Evolutionary conservation across 2,329 filamentous ascomycete species (phyloP).

Genomic region (Colletotrichum australisinense): DNA sequence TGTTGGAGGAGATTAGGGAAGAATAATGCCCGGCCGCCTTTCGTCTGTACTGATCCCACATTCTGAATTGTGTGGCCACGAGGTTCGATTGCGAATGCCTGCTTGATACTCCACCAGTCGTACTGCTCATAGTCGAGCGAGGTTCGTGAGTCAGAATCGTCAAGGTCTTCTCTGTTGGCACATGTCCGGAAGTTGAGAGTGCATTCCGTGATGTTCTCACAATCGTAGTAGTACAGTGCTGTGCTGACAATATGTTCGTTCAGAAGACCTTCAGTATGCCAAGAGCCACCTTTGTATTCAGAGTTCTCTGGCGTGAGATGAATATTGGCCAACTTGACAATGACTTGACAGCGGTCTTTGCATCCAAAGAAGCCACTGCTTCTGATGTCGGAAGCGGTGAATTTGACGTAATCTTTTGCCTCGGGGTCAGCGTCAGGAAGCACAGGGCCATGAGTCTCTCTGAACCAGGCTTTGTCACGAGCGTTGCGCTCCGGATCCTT

Average conservation of each 20-base stretch:
- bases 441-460: too few species aligned
- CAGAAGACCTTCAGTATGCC: slow-evolving; percentile 65
- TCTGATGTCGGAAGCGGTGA: slow-evolving; percentile 39
- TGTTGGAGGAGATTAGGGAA: slow-evolving; percentile 69
- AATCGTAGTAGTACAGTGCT: slow-evolving; percentile 72
- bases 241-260: slow-evolving; percentile 75
- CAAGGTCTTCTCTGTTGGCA: slow-evolving; percentile 45
- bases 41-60: slow-evolving; percentile 60
- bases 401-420: slow-evolving; percentile 14
- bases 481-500: too few species aligned
- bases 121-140: slow-evolving; percentile 45
- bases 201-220: slow-evolving; percentile 67
- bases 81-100: slow-evolving; percentile 47
- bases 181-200: slow-evolving; percentile 61
- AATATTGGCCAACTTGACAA: slow-evolving; percentile 72
- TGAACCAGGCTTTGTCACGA: too few species aligned
- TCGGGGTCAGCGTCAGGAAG: too few species aligned
- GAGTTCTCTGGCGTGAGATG: slow-evolving; percentile 71
- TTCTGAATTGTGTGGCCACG: slow-evolving; percentile 46
- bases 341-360: slow-evolving; percentile 63
- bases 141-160: slow-evolving; percentile 35
- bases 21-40: slow-evolving; percentile 60
- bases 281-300: slow-evolving; percentile 61
- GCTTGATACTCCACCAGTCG: slow-evolving; percentile 47
- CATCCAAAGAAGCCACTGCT: slow-evolving; percentile 44